Percentiles rank a stretch among this genome's conserved stretches.
Conservation (phyloP, 2,329 filamentous ascomycete species). For the Sclerotinia minor region DNA sequence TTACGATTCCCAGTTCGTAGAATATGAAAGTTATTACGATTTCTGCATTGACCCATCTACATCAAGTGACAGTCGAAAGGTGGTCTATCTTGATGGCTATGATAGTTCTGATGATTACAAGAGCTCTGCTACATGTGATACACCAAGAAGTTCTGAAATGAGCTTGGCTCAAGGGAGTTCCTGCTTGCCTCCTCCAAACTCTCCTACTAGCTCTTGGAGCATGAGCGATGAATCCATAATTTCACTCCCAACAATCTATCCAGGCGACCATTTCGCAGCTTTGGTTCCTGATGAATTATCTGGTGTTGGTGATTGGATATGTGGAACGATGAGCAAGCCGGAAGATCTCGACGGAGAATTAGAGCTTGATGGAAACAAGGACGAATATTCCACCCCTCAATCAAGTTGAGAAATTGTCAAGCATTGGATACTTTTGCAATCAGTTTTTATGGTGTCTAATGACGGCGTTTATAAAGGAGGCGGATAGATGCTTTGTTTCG, state of each 20-base stretch:
- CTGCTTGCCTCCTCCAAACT: conserved; percentile 7
- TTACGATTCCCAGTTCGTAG: not conserved
- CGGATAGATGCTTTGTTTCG: not conserved
- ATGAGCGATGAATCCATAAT: not conserved
- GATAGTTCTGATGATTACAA: not conserved
- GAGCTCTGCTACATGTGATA: too few relatives aligned
- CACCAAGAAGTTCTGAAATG: conserved; percentile 4
- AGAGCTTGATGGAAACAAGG: not conserved
- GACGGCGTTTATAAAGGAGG: not conserved
- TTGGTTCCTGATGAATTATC: not conserved
- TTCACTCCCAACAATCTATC: not conserved
- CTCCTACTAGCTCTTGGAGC: not conserved
- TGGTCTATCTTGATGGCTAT: not conserved
- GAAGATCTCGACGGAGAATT: not conserved
- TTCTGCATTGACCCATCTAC: not conserved
- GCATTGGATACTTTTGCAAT: not conserved
- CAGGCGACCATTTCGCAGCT: not conserved
- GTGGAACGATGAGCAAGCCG: not conserved
- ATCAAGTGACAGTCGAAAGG: not conserved
- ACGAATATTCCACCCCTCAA: not conserved
- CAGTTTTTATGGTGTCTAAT: not conserved
- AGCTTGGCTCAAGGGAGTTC: not conserved
- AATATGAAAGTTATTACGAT: not conserved
- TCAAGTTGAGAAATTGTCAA: not conserved
- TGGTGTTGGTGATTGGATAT: conserved; percentile 6